A percentile compares a stretch with the other conserved stretches of the same genome.
These are phyloP conservation scores for Geranium brycei DNA, from an alignment of 345 rosid species.

Conservation along the genomic window DNA sequence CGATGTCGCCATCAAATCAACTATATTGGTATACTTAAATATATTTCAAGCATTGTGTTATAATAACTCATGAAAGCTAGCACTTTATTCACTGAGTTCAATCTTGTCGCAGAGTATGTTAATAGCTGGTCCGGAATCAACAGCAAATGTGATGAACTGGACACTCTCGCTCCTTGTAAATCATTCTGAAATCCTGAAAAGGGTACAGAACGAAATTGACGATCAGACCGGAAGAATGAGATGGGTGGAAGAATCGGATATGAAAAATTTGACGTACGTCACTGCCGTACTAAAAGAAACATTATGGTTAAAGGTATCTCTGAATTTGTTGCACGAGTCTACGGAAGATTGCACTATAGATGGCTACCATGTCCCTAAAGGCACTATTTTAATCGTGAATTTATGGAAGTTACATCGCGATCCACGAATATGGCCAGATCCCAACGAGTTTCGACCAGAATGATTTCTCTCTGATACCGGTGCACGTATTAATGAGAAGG, in stretches of 20 bases:
- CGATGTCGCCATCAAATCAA: slow-evolving; percentile 44
- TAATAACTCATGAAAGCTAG: background rate
- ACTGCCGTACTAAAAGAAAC: slow-evolving; percentile 56
- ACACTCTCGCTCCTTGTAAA: slow-evolving; percentile 30
- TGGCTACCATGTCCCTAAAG: slow-evolving; percentile 19
- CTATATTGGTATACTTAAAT: slow-evolving; percentile 34
- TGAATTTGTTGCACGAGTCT: slow-evolving; percentile 28
- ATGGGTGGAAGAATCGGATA: slow-evolving; percentile 49
- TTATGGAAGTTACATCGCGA: slow-evolving; percentile 31
- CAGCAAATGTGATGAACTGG: slow-evolving; percentile 33
- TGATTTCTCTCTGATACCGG: slow-evolving; percentile 15
- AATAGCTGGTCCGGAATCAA: slow-evolving; percentile 48
- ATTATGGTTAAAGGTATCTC: slow-evolving; percentile 24
- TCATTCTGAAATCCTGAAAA: slow-evolving; percentile 21
- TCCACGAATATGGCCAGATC: slow-evolving; percentile 24
- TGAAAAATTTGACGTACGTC: slow-evolving; percentile 28
- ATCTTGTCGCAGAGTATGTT: slow-evolving; percentile 2
- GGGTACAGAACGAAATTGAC: slow-evolving; percentile 49
- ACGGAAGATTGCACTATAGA: slow-evolving; percentile 16
- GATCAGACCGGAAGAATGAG: slow-evolving; percentile 23
- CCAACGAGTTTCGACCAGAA: slow-evolving; percentile 14
- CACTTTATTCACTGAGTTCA: no score
- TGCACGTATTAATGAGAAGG: background rate
- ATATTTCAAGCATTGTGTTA: background rate
- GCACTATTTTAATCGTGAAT: slow-evolving; percentile 22